Percentiles rank a stretch among this genome's conserved stretches.
Evolutionary conservation across 352 stramenopile genomes (phyloP).

Genomic region (Saprolegnia diclina): DNA sequence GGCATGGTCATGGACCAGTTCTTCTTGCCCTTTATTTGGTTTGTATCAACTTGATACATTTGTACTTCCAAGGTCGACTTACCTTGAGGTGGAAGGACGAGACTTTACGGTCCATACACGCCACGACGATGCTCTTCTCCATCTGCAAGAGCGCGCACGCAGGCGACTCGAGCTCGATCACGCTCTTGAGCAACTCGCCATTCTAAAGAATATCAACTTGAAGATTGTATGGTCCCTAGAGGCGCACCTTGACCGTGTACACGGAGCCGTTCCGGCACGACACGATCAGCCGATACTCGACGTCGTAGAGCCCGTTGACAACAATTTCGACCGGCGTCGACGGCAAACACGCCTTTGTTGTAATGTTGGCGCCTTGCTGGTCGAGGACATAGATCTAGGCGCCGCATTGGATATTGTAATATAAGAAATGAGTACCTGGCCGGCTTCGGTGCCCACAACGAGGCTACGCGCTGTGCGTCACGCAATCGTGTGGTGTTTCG

Average conservation of each 20-base stretch:
- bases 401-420: background rate
- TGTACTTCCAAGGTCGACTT: background rate
- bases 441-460: conserved; percentile 79
- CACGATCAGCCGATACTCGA: conserved; percentile 82
- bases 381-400: conserved; percentile 60
- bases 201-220: conserved; percentile 39
- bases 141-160: conserved; percentile 68
- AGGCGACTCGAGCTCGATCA: conserved; percentile 83
- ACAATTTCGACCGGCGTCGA: conserved; percentile 73
- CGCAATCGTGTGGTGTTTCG: background rate
- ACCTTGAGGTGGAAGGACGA: conserved; percentile 84
- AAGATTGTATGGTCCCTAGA: background rate
- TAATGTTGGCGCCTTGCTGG: conserved; percentile 60
- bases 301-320: conserved; percentile 59
- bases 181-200: conserved; percentile 73
- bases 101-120: conserved; percentile 81
- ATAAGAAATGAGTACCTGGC: conserved; percentile 33
- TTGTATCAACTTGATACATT: background rate
- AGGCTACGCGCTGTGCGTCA: conserved; percentile 39
- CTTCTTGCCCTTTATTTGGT: conserved; percentile 54
- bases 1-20: conserved; percentile 85
- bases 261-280: conserved; percentile 81
- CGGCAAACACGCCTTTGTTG: conserved; percentile 63
- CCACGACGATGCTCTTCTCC: conserved; percentile 82
- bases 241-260: conserved; percentile 83